These are phyloP conservation scores for Liriodendron chinense DNA, from an alignment of 164 flowering plant genomes.

Conservation along the genomic window DNA sequence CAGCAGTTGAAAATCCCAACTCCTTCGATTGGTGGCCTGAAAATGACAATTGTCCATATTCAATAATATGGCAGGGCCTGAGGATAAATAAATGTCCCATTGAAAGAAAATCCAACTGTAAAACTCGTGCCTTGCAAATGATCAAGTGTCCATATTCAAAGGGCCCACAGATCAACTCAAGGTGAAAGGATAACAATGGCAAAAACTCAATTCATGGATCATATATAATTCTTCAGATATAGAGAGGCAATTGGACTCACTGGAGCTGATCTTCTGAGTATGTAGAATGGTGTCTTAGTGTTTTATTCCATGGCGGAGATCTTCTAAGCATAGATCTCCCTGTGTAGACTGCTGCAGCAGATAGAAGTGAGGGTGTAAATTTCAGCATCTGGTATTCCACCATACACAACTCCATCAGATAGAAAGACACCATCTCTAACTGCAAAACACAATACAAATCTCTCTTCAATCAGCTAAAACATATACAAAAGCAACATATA, in stretches of 20 bases:
- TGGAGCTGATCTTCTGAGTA: constrained; percentile 57
- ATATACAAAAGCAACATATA: background rate
- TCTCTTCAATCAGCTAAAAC: background rate
- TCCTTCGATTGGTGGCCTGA: no score
- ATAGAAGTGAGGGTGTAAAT: constrained; percentile 72
- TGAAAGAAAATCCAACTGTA: no score
- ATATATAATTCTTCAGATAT: no score
- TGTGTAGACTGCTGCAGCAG: constrained; percentile 75
- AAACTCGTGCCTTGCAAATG: no score
- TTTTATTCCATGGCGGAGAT: constrained; percentile 50
- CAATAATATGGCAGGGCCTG: no score
- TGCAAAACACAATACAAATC: constrained; percentile 17
- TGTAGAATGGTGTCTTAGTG: constrained; percentile 43
- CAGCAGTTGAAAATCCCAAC: no score
- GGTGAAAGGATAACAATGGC: no score
- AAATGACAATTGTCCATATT: no score
- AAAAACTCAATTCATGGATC: no score
- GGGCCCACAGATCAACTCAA: no score
- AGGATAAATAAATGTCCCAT: no score
- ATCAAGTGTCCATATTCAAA: no score
- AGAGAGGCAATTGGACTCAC: constrained; percentile 29
- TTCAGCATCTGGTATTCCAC: constrained; percentile 70
- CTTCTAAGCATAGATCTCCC: constrained; percentile 56
- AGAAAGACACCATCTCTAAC: constrained; percentile 78
- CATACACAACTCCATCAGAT: constrained; percentile 67